Base-by-base conservation (phyloP, 495 filamentous ascomycete genomes). In the Chlorociboria aeruginascens region DNA sequence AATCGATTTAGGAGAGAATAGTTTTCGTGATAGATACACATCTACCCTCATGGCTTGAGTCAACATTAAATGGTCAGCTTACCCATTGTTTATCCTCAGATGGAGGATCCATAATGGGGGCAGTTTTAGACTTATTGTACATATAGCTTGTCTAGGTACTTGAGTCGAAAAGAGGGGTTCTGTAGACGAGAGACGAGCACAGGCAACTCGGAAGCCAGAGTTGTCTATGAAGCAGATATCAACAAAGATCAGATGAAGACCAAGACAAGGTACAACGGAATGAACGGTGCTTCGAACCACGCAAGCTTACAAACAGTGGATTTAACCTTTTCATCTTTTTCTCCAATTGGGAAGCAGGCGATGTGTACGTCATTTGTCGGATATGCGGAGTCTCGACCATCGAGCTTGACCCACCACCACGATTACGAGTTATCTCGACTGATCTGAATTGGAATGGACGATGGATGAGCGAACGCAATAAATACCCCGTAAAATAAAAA, bases 1-100 rank as follows among this genome's bases (percentile, higher is more conserved):
- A 35, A 39, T 48, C 50, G 45, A 31, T 40, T n/a, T 39, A 7
- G 36, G 20, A 6, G 36, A 25, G 20, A 4, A 25, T 1, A 25
- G 20, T 25, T 25, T 4, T 39, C 36, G n/a, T 20, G 45, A 16
- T 29, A 10, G 28, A 46, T 11, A 48, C 52, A 52, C 37, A 44
- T 45, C 49, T 33, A 28, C 6, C 40, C 43, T 46, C 53, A 42
- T 45, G 49, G 8, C n/a, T n/a, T n/a, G n/a, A 42, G 3, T n/a
- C 20, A 33, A 33, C 11, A 28, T 38, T 43, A 37, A 43, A 8
- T 16, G 32, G 48, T 25, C 32, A 43, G 45, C 57, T 41, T 59
- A 66, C 64, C 64, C 64, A 66, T 34, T 60, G 53, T 48, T 67
- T 67, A 36, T 66, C 63, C 41, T 58, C 55, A 8, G 53, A 57